Evolutionary conservation across 2,329 filamentous ascomycete species (phyloP).

Genomic region (Clonostachys chloroleuca): DNA sequence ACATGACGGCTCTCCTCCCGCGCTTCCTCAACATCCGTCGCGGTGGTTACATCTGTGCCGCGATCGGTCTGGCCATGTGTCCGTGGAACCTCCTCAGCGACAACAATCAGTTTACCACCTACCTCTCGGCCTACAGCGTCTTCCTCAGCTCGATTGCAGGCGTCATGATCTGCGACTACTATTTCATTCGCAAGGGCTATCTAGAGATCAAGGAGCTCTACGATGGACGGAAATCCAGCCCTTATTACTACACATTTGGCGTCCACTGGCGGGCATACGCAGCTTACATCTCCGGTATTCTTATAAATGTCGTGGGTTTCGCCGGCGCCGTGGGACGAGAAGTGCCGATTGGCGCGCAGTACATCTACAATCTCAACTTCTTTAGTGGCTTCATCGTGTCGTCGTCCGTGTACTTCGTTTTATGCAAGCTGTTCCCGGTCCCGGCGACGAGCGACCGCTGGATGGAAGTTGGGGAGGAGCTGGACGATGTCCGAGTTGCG

Average conservation of each 20-base stretch:
- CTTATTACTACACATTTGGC: conserved; percentile 72
- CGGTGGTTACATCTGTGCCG: conserved; percentile 80
- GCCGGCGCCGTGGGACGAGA: conserved; percentile 68
- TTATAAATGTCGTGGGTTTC: conserved; percentile 91
- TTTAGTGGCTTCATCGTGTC: conserved; percentile 79
- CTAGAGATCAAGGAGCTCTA: conserved; percentile 77
- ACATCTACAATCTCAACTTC: conserved; percentile 90
- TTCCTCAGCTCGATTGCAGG: conserved; percentile 92
- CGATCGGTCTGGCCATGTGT: conserved; percentile 78
- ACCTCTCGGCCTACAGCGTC: conserved; percentile 86
- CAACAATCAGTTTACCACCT: conserved; percentile 84
- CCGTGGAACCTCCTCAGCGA: conserved; percentile 75
- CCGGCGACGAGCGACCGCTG: conserved; percentile 71
- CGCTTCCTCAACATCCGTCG: conserved; percentile 81
- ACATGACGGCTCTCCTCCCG: conserved; percentile 76
- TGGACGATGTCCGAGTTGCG: conserved; percentile 46
- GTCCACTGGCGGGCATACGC: conserved; percentile 80
- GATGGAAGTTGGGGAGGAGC: conserved; percentile 69
- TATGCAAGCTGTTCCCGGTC: conserved; percentile 68
- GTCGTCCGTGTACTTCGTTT: conserved; percentile 58
- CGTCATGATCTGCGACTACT: conserved; percentile 89
- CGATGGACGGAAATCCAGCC: conserved; percentile 58
- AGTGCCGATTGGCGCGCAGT: conserved; percentile 75
- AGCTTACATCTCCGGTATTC: conserved; percentile 77
- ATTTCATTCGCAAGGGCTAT: conserved; percentile 77